These are phyloP conservation scores for Zea mays DNA, from an alignment of 176 grass and related monocot species.

Conservation along the genomic window DNA sequence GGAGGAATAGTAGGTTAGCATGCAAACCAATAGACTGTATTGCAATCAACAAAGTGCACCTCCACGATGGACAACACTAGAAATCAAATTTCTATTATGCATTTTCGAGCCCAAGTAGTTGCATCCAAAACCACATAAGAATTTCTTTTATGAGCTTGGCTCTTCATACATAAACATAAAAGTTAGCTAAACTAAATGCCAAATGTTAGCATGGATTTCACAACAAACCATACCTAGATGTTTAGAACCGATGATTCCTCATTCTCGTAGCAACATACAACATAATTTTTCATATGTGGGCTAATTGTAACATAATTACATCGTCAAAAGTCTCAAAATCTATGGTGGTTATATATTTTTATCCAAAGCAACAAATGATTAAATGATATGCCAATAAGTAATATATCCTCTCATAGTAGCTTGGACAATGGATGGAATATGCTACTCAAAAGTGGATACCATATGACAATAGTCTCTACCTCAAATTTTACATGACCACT, in stretches of 20 bases:
- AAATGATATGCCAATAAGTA: not conserved
- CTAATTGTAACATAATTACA: not conserved
- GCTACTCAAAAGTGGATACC: not conserved
- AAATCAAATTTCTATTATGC: not conserved
- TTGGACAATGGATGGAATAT: not conserved
- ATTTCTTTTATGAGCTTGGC: not conserved
- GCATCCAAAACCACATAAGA: not conserved
- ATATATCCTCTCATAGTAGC: not conserved
- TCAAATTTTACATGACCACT: not conserved
- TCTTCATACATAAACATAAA: not conserved
- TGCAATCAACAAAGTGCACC: not conserved
- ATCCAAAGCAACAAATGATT: not conserved
- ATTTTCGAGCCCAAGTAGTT: not conserved
- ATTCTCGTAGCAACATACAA: not conserved
- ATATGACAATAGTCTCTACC: not conserved
- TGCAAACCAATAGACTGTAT: not conserved
- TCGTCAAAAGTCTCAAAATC: not conserved
- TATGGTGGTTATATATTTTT: not conserved
- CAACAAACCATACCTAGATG: not conserved
- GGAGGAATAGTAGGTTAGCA: not conserved
- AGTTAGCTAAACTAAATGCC: not conserved
- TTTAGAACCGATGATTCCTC: not conserved
- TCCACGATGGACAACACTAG: not conserved
- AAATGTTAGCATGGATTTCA: not conserved
- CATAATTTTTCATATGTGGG: not conserved